Base-by-base conservation (phyloP, 1,284 basidiomycete species). In the Pseudozyma thailandica region DNA sequence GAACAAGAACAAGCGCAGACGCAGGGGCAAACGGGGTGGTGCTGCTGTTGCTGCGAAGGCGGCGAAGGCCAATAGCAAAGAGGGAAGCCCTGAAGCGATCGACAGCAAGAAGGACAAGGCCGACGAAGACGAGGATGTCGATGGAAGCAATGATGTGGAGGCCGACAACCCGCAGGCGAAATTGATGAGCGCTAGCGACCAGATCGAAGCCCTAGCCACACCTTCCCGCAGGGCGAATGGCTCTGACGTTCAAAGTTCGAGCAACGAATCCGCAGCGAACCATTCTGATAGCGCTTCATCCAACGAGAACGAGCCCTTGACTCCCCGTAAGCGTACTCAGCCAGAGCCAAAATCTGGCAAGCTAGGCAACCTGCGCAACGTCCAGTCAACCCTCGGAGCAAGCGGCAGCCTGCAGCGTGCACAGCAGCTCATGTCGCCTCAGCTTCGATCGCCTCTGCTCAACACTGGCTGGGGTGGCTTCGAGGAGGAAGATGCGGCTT, bases 1-100 rank as follows among this genome's bases (percentile, higher is more conserved):
- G 57, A 71, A 58, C 23, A 20, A 39, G 9, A 72, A 70, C 60
- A 76, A 70, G 49, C 63, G 53, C 76, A 61, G 75, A 72, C 50
- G 83, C 71, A 65, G 80, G 56, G 58, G 83, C 58, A 56, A 82
- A 68, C 59, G 78, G 47, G 65, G 70, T 47, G 72, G 78, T 15
- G 56, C 79, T 50, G 69, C 78, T 37, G 70, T 70, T n/a, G 57
- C 71, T 39, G 74, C 78, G 37, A 85, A 85, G 63, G 81, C 79
- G 20, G 88, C 86, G 50, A 89, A 88, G 47, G 87, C 85, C 51
- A 89, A 90, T 56, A 47, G 54, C 30, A 88, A 85, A 30, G 86
- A 86, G 27, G 63, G 45, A 20, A 60, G 63, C 27, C 52, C 63
- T 1, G 63, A 66, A 9, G 49, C 49, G 5, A 18, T 21, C 1